Evolutionary conservation across 169 alveolate genomes (phyloP).

Genomic region (Babesia ovata): DNA sequence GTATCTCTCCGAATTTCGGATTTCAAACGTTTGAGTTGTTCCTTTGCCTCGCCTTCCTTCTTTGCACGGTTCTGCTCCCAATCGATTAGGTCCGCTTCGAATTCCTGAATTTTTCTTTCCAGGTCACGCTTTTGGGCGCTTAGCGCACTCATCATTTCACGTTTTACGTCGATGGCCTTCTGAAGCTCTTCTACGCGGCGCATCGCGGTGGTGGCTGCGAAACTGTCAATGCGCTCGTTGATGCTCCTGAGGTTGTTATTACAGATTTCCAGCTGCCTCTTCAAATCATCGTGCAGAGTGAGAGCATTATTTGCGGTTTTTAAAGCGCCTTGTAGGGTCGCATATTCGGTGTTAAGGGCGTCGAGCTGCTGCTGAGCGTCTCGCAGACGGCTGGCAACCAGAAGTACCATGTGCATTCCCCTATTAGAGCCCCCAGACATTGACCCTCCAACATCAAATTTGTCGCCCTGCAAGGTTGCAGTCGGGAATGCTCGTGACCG

Average conservation of each 20-base stretch:
- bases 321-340: conserved; percentile 51
- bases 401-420: conserved; percentile 65
- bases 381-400: conserved; percentile 26
- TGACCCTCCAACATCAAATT: conserved; percentile 87
- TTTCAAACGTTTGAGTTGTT: conserved; percentile 63
- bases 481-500: conserved; percentile 77
- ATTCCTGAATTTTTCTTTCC: conserved; percentile 65
- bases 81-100: conserved; percentile 66
- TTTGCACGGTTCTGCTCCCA: conserved; percentile 54
- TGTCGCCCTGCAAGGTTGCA: conserved; percentile 91
- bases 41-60: conserved; percentile 72
- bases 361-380: conserved; percentile 10
- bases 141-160: conserved; percentile 52
- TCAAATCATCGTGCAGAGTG: conserved; percentile 53
- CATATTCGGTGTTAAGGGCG: conserved; percentile 6
- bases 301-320: conserved; percentile 40
- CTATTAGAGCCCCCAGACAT: conserved; percentile 89
- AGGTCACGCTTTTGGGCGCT: conserved; percentile 51
- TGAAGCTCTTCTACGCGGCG: conserved; percentile 52
- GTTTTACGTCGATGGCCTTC: conserved; percentile 42
- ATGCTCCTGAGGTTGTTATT: conserved; percentile 55
- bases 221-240: conserved; percentile 50
- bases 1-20: conserved; percentile 65
- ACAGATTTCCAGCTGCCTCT: conserved; percentile 59
- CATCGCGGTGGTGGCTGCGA: conserved; percentile 64